Evolutionary conservation across 1,284 basidiomycete species (phyloP), one percentile per base, ranked within the genome.

Genomic region (Ganoderma leucocontextum): DNA sequence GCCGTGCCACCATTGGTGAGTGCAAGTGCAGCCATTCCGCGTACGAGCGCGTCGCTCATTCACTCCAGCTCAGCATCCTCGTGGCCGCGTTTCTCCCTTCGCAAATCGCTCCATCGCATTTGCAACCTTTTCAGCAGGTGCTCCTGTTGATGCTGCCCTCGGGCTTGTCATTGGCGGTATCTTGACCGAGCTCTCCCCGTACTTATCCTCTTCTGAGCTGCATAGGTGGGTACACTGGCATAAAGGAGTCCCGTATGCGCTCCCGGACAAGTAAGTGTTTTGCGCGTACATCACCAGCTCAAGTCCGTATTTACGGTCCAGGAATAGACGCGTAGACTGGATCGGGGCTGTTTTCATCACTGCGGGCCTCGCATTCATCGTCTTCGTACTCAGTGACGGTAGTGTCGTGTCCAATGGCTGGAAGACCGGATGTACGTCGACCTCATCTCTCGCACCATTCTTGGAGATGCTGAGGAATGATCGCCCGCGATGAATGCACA

Each of bases 331-430:
- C 0, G 83, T 97, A 0, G 95, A 98, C 76, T 96, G 94, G 93
- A 75, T 94, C 29, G 95, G 96, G 6, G 92, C 92, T 0, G 81
- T 88, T n/a, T 79, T 96, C 39, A 85, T 95, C 58, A 95, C 94
- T 0, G 78, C 84, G 0, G 95, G 93, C 0, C 82, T 97, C 15
- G 89, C 94, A 0, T 82, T 97, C 2, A 84, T 97, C 70, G 86
- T 93, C 13, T 97, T 96, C 75, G 89, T 91, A 0, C 85, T 97
- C 1, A 90, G 91, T 57, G 89, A 95, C 75, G 95, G 92, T 1
- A 86, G 88, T 57, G 81, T 86, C 10, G 93, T 92, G 0, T 85
- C 90, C 0, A 71, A 90, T n/a, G n/a, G n/a, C n/a, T n/a, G n/a
- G n/a, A n/a, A 78, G 62, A 94, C 92, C 0, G 81, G 85, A 12